Evolutionary conservation across 2,329 filamentous ascomycete species (phyloP).

Genomic region (Pseudogymnoascus verrucosus): DNA sequence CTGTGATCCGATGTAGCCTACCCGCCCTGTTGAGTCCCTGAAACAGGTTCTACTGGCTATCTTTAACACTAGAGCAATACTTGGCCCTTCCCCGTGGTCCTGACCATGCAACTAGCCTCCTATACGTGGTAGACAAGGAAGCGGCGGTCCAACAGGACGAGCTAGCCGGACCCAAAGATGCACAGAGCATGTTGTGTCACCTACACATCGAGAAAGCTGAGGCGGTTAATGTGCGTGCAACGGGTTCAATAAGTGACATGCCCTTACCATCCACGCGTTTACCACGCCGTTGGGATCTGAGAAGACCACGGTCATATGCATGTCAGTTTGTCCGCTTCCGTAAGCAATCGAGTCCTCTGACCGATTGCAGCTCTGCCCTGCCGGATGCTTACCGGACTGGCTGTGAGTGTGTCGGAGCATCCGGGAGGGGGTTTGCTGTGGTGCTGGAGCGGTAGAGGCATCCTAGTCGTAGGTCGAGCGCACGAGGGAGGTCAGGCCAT

Average conservation of each 20-base stretch:
- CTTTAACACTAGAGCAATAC: not conserved
- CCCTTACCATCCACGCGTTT: not conserved
- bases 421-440: not conserved
- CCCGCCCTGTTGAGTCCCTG: not conserved
- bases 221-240: conserved; percentile 1
- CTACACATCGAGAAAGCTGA: not conserved
- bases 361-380: not conserved
- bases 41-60: not conserved
- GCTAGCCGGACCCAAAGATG: not conserved
- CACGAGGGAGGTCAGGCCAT: not conserved
- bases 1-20: not conserved
- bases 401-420: not conserved
- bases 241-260: not conserved
- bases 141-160: not conserved
- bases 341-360: not conserved
- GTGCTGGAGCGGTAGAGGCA: not conserved
- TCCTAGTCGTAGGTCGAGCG: not conserved
- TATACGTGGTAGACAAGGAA: not conserved
- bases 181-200: not conserved
- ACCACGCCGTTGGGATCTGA: not conserved
- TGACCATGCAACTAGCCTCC: not conserved
- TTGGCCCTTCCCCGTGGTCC: not conserved
- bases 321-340: not conserved
- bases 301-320: not conserved
- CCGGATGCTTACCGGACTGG: not conserved